Evolutionary conservation across 495 filamentous ascomycete genomes (phyloP).

Genomic region (Aspergillus affinis): DNA sequence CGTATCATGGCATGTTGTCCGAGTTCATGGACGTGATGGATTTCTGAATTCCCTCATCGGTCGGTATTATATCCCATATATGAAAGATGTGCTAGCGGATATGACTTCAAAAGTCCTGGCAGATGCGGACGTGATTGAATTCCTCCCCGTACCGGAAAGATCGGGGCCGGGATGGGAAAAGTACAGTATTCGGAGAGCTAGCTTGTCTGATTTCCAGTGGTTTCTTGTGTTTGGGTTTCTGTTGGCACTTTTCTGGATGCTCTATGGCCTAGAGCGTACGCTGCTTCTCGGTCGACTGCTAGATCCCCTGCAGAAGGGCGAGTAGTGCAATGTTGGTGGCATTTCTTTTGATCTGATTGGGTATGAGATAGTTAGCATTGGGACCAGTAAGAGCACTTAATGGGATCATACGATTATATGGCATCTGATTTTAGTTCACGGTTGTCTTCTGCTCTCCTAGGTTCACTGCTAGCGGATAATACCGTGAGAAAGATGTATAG

Average conservation of each 20-base stretch:
- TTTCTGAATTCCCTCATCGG: slow-evolving; percentile 13
- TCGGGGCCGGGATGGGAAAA: slow-evolving; percentile 12
- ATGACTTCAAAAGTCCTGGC: slow-evolving; percentile 20
- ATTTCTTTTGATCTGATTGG: too few species aligned
- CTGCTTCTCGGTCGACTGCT: not conserved
- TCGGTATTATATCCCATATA: slow-evolving; percentile 18
- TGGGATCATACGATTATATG: too few species aligned
- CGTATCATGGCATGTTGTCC: slow-evolving; percentile 10
- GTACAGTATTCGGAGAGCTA: not conserved
- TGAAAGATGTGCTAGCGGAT: slow-evolving; percentile 17
- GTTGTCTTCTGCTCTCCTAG: too few species aligned
- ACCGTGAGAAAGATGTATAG: not conserved
- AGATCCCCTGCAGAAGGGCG: not conserved
- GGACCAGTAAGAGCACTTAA: too few species aligned
- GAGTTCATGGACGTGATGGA: slow-evolving; percentile 20
- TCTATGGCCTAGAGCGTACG: not conserved
- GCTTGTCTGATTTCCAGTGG: not conserved
- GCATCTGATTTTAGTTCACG: too few species aligned
- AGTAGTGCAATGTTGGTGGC: not conserved
- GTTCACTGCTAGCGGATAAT: not conserved
- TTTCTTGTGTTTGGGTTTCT: not conserved
- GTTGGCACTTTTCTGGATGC: not conserved
- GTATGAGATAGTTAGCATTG: too few species aligned
- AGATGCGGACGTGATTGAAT: slow-evolving; percentile 3
- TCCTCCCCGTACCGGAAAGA: slow-evolving; percentile 9